These are phyloP conservation scores for Tuber microsphaerosporum DNA, from an alignment of 495 filamentous ascomycete species.

Conservation along the genomic window DNA sequence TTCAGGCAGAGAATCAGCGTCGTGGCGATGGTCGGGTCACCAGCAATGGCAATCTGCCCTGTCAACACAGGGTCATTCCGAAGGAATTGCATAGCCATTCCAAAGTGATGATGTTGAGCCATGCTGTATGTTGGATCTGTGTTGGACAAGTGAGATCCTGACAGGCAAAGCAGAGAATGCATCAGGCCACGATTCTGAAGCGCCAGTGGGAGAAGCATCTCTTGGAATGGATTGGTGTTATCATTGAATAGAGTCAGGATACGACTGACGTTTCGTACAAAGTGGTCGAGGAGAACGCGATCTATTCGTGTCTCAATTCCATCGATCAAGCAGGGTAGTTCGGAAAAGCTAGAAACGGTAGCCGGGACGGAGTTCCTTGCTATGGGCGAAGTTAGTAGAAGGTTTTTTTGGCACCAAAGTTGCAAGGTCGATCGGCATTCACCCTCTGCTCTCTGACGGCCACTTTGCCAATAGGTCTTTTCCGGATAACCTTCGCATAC, in stretches of 20 bases:
- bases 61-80: slow-evolving; percentile 45
- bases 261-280: slow-evolving; percentile 69
- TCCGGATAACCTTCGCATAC: slow-evolving; percentile 90
- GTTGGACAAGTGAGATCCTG: slow-evolving; percentile 70
- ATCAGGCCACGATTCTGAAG: slow-evolving; percentile 76
- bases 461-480: slow-evolving; percentile 68
- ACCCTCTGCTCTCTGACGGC: slow-evolving; percentile 41
- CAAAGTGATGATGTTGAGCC: slow-evolving; percentile 55
- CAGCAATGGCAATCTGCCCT: slow-evolving; percentile 39
- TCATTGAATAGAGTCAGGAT: slow-evolving; percentile 79
- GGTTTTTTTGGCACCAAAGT: slow-evolving; percentile 32
- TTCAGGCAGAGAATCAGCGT: slow-evolving; percentile 78
- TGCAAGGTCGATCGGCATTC: slow-evolving; percentile 15
- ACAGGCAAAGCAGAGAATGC: slow-evolving; percentile 84
- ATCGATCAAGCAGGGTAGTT: slow-evolving; percentile 70
- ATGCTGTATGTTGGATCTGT: slow-evolving; percentile 45
- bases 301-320: slow-evolving; percentile 82
- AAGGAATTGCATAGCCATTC: slow-evolving; percentile 55
- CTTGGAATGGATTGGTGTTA: slow-evolving; percentile 80
- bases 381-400: slow-evolving; percentile 40
- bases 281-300: slow-evolving; percentile 77
- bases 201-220: slow-evolving; percentile 79
- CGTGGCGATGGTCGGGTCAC: slow-evolving; percentile 57
- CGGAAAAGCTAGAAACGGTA: slow-evolving; percentile 51
- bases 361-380: slow-evolving; percentile 37